A percentile compares a stretch with the other conserved stretches of the same genome.
Evolutionary conservation across 441 rosid species (phyloP).

Genomic region (Dalechampia spathulata): DNA sequence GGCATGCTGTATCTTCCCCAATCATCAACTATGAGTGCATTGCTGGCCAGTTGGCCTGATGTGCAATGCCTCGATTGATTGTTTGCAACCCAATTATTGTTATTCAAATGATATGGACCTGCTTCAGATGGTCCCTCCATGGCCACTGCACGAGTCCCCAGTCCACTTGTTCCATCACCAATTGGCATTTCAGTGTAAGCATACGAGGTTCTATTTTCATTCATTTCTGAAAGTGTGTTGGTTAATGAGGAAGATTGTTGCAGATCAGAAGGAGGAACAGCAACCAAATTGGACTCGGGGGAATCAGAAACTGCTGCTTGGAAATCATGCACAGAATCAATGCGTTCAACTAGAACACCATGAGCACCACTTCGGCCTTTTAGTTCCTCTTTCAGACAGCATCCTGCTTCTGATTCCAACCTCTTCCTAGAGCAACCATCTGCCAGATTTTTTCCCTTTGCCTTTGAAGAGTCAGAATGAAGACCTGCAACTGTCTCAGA

Average conservation of each 20-base stretch:
- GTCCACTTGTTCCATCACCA: slow-evolving; percentile 34
- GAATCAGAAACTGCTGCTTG: slow-evolving; percentile 43
- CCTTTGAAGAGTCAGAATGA: slow-evolving; percentile 41
- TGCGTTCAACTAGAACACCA: slow-evolving; percentile 42
- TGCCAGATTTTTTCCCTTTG: slow-evolving; percentile 46
- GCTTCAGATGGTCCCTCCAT: slow-evolving; percentile 89
- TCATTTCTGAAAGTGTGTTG: slow-evolving; percentile 35
- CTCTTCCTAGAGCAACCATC: slow-evolving; percentile 37
- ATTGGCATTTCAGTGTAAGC: slow-evolving; percentile 40
- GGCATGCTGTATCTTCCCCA: slow-evolving; percentile 77
- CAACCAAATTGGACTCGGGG: slow-evolving; percentile 30
- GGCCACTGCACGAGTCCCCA: slow-evolving; percentile 41
- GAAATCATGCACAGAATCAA: slow-evolving; percentile 47
- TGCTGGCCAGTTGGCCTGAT: slow-evolving; percentile 47
- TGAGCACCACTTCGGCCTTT: slow-evolving; percentile 33
- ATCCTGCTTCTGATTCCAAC: slow-evolving; percentile 53
- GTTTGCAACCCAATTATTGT: slow-evolving; percentile 52
- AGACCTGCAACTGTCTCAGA: slow-evolving; percentile 37
- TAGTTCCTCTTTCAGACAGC: slow-evolving; percentile 35
- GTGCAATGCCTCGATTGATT: slow-evolving; percentile 61
- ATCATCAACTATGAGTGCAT: slow-evolving; percentile 53
- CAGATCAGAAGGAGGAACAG: slow-evolving; percentile 25
- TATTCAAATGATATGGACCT: slow-evolving; percentile 49
- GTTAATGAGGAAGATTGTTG: slow-evolving; percentile 32
- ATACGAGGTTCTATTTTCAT: slow-evolving; percentile 37